Base-by-base conservation (phyloP, 2,329 filamentous ascomycete species). In the Alternaria sp. region DNA sequence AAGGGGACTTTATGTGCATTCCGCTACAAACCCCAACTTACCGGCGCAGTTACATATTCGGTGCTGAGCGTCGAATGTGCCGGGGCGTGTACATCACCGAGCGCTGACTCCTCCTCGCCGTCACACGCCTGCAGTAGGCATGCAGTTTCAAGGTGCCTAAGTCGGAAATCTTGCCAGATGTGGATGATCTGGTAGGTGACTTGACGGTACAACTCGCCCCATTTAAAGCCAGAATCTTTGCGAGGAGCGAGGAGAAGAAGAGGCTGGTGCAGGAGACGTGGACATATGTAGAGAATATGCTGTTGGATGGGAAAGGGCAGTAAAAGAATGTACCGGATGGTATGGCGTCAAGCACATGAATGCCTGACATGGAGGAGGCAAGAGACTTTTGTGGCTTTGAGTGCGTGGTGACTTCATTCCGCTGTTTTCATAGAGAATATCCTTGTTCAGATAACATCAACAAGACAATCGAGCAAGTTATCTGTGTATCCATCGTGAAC, bases 41-140 rank as follows among this genome's bases (percentile, higher is more conserved):
- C 32, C 32, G 32, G 4, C 4, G 32, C 14, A 34, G 0, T 16
- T 34, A 34, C 14, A 34, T 34, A 1, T 34, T 34, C 32, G 32
- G 32, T 16, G 11, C 32, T 34, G 80, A 78, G 5, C 67, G 80
- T 1, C 70, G 79, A 4, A 50, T 78, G 14, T 81, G 78, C 46
- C 76, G 74, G 11, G 77, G 78, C 6, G 76, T 77, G 66, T 75
- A 80, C 43, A 71, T 81, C 28, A 77, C 73, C 0, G 72, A 76
- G 30, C 65, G 73, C 4, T 73, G 64, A 3, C 44, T 80, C 1
- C 76, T 74, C 32, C 59, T 79, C 3, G 68, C 67, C 4, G 70
- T 79, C 4, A 64, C 77, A 8, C 66, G 74, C 3, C n/a, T 79
- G 10, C 60, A 79, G 2, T 80, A 77, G 78, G 72, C n/a, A n/a